Conservation (phyloP, 2,329 filamentous ascomycete genomes). For the Chaetothyriales sp. region DNA sequence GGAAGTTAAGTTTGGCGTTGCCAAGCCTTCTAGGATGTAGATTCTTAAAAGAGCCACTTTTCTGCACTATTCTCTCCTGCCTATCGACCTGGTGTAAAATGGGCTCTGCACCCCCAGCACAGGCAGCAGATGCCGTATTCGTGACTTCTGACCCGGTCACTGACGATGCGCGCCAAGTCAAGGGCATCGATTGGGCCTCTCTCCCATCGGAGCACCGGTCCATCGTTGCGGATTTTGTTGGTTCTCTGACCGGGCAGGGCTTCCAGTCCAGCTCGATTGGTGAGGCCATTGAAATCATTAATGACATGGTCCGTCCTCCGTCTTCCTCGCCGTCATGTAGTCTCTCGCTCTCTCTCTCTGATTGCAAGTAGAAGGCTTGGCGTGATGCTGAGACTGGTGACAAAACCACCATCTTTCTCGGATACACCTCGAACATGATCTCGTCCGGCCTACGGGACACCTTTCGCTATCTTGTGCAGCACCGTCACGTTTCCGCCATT, state of each 20-base stretch:
- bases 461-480: conserved; percentile 81
- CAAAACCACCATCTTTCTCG: conserved; percentile 85
- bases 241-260: conserved; percentile 74
- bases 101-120: conserved; percentile 38
- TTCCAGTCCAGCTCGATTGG: conserved; percentile 70
- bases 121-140: conserved; percentile 67
- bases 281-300: conserved; percentile 81
- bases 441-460: conserved; percentile 88
- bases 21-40: background rate
- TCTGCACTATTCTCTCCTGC: background rate
- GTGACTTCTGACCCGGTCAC: conserved; percentile 74
- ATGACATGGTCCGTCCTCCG: conserved; percentile 64
- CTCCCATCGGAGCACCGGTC: conserved; percentile 57
- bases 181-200: conserved; percentile 84
- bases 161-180: conserved; percentile 62
- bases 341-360: conserved; percentile 6
- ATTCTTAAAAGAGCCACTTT: background rate
- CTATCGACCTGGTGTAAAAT: conserved; percentile 2
- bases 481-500: conserved; percentile 81
- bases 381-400: conserved; percentile 64
- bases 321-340: conserved; percentile 1
- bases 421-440: conserved; percentile 95
- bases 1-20: background rate
- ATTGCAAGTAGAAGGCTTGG: conserved; percentile 54
- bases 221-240: conserved; percentile 71